Percentiles rank a stretch among this genome's conserved stretches.
Evolutionary conservation across 176 grass and related monocot species (phyloP).

Genomic region (Poa annua): DNA sequence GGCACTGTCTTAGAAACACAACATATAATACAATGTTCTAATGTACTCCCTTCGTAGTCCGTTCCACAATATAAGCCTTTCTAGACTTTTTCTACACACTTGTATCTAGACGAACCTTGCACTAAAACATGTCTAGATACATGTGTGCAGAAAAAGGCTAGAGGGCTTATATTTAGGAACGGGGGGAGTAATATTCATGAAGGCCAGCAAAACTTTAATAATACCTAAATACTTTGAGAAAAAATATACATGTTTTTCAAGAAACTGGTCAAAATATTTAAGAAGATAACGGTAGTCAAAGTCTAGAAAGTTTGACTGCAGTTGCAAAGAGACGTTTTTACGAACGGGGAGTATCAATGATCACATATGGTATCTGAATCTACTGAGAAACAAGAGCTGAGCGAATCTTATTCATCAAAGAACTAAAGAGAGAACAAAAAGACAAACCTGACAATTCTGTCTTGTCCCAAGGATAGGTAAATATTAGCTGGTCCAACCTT

Average conservation of each 20-base stretch:
- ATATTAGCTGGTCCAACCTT: slow-evolving; percentile 83
- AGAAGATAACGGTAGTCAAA: neutral
- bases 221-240: neutral
- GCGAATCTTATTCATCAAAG: neutral
- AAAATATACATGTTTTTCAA: neutral
- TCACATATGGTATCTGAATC: neutral
- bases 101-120: no score
- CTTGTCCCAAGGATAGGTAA: slow-evolving; percentile 81
- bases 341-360: neutral
- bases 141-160: no score
- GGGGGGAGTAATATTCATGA: no score
- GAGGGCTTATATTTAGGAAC: no score
- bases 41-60: no score
- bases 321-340: neutral
- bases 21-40: neutral
- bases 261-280: neutral
- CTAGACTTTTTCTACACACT: no score
- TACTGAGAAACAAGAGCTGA: neutral
- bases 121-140: no score
- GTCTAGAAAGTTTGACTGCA: neutral
- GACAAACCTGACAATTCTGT: slow-evolving; percentile 58
- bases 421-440: slow-evolving; percentile 28
- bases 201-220: no score
- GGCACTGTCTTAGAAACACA: neutral
- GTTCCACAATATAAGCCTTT: no score